phyloP scores from a whole-genome alignment of 2,329 filamentous ascomycete species.

The Exophiala aquamarina region DNA sequence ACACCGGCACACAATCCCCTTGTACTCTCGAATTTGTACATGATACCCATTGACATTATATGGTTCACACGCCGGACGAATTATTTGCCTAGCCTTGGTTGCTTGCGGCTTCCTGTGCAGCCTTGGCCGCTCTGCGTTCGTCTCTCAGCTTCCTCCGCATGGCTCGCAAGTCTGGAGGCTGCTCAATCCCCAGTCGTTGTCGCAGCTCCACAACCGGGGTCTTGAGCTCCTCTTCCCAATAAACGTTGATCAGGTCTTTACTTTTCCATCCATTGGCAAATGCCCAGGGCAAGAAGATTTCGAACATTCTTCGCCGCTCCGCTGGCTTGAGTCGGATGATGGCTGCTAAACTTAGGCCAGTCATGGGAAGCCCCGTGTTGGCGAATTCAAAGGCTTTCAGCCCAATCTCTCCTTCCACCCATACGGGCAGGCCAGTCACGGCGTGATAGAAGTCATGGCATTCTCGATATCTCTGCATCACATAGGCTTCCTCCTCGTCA shows the following conservation, averaged over 20 bases:
- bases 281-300: constrained; percentile 86
- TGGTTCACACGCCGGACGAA: not conserved
- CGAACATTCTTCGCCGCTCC: constrained; percentile 66
- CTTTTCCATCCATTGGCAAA: constrained; percentile 74
- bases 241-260: constrained; percentile 88
- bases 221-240: constrained; percentile 94
- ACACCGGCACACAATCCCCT: not conserved
- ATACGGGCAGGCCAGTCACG: constrained; percentile 82
- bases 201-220: constrained; percentile 77
- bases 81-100: constrained; percentile 10
- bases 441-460: constrained; percentile 98
- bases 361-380: constrained; percentile 94
- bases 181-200: constrained; percentile 75
- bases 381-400: constrained; percentile 97
- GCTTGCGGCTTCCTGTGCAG: constrained; percentile 34
- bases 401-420: constrained; percentile 95
- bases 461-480: constrained; percentile 97
- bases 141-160: constrained; percentile 71
- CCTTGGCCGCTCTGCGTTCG: constrained; percentile 66
- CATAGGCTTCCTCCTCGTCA: constrained; percentile 93
- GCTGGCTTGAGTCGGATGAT: constrained; percentile 62
- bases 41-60: not conserved
- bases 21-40: not conserved
- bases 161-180: constrained; percentile 79
- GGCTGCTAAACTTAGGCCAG: constrained; percentile 78